phyloP scores from a whole-genome alignment of 1,139 yeast species.

The Suhomyces yuchorum region DNA sequence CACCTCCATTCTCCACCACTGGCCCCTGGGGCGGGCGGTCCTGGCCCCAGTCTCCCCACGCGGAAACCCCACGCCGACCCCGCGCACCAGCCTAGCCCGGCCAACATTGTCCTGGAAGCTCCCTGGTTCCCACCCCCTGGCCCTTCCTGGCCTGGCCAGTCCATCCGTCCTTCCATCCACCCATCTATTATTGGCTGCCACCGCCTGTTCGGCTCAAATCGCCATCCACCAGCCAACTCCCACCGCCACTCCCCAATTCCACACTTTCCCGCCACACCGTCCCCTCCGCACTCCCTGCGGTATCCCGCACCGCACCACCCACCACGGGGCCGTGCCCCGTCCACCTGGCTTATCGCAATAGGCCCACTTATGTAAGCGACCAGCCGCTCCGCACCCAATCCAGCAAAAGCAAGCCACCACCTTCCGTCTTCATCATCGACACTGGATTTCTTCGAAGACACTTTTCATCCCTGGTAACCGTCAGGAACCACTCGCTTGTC shows the following conservation, averaged over 20 bases:
- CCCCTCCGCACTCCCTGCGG: neutral
- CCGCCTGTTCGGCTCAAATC: neutral
- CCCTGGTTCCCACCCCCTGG: no score
- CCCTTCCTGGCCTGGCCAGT: no score
- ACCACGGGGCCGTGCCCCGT: neutral
- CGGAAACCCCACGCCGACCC: no score
- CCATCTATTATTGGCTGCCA: no score
- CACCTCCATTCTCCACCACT: no score
- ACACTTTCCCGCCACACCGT: neutral
- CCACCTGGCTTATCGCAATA: neutral
- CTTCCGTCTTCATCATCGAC: neutral
- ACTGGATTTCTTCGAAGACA: neutral
- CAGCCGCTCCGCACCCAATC: constrained; percentile 1
- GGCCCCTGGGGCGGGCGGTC: no score
- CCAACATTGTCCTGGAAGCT: no score
- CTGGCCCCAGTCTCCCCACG: no score
- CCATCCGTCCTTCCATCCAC: no score
- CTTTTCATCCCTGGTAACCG: neutral
- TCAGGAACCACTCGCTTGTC: neutral
- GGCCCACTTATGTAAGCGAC: neutral
- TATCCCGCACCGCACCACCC: neutral
- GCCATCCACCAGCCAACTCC: neutral
- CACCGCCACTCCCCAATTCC: neutral
- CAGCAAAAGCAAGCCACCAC: constrained; percentile 2
- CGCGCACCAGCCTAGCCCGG: no score